Conservation (phyloP, 495 filamentous ascomycete species). For the Neurospora tetraspora region DNA sequence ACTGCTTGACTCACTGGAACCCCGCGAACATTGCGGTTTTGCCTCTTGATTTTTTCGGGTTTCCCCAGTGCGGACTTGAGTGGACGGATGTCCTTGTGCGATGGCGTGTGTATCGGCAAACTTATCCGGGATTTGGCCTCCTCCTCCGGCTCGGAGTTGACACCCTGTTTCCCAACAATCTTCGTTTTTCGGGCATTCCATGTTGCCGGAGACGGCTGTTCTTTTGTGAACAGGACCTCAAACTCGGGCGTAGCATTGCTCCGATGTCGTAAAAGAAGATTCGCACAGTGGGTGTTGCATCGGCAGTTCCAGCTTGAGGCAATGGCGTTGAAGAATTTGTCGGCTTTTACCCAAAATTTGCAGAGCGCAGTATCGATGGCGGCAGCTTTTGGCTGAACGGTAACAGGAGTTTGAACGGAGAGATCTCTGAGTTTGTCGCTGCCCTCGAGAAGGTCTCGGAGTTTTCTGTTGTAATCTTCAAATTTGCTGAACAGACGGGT, state of each 20-base stretch:
- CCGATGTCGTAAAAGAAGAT: slow-evolving; percentile 23
- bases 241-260: slow-evolving; percentile 15
- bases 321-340: neutral
- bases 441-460: neutral
- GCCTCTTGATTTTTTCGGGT: accelerated
- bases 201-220: neutral
- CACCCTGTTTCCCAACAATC: neutral
- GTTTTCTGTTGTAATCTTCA: slow-evolving; percentile 3
- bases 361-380: slow-evolving; percentile 2
- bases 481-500: neutral
- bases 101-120: neutral
- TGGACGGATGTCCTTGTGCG: neutral
- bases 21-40: neutral
- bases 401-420: neutral
- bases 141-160: neutral
- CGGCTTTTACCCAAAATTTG: slow-evolving; percentile 3
- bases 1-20: neutral
- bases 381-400: neutral
- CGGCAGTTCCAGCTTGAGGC: slow-evolving; percentile 17
- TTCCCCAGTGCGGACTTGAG: neutral
- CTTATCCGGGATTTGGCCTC: neutral
- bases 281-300: slow-evolving; percentile 21
- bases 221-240: slow-evolving; percentile 11
- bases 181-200: slow-evolving; percentile 6
- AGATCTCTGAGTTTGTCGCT: neutral